These are phyloP conservation scores for Chrysosporium queenslandicum DNA, from an alignment of 2,329 filamentous ascomycete species.

Conservation along the genomic window DNA sequence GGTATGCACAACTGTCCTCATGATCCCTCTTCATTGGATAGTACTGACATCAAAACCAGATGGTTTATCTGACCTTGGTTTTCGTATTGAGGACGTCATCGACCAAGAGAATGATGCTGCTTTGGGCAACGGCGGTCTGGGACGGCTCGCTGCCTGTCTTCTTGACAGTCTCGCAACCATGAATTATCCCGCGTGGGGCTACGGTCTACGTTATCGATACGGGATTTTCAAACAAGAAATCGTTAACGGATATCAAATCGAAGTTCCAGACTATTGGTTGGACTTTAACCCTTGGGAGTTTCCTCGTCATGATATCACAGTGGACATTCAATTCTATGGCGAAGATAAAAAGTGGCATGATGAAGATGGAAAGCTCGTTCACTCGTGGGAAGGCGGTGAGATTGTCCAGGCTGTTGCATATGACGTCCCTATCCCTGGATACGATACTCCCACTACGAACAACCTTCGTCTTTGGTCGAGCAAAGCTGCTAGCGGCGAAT, in stretches of 20 bases:
- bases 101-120: conserved; percentile 92
- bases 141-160: conserved; percentile 90
- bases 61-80: conserved; percentile 79
- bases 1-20: conserved; percentile 39
- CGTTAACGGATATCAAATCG: conserved; percentile 92
- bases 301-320: conserved; percentile 84
- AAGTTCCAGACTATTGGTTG: conserved; percentile 97
- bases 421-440: conserved; percentile 86
- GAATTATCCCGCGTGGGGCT: conserved; percentile 95
- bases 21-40: background rate
- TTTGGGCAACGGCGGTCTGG: conserved; percentile 89
- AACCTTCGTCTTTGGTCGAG: conserved; percentile 96
- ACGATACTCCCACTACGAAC: conserved; percentile 81
- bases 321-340: conserved; percentile 96
- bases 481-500: conserved; percentile 93
- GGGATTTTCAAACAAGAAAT: conserved; percentile 99
- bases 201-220: conserved; percentile 89
- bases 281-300: conserved; percentile 99
- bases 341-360: conserved; percentile 65
- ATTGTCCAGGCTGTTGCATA: conserved; percentile 86
- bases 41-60: conserved; percentile 34
- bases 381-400: conserved; percentile 86
- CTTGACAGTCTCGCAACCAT: conserved; percentile 90
- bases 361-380: conserved; percentile 61
- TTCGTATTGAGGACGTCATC: conserved; percentile 94